These are phyloP conservation scores for Amauroascus niger DNA, from an alignment of 2,329 filamentous ascomycete species.

Conservation along the genomic window DNA sequence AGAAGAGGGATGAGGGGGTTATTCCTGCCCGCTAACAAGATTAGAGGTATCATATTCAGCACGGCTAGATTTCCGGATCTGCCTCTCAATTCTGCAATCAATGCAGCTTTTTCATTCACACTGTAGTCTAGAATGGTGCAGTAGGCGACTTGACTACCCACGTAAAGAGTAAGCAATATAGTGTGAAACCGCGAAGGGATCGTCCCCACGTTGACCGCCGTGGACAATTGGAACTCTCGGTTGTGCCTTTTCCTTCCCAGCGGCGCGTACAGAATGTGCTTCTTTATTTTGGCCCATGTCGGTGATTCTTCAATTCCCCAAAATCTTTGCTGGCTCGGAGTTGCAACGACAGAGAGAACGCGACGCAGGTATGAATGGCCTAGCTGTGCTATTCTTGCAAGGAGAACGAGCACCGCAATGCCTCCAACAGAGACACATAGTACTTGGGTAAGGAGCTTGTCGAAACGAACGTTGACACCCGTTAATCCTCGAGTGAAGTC, in stretches of 20 bases:
- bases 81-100: conserved; percentile 74
- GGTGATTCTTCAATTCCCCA: conserved; percentile 37
- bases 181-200: conserved; percentile 71
- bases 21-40: conserved; percentile 83
- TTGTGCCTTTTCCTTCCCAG: conserved; percentile 68
- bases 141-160: conserved; percentile 67
- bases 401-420: conserved; percentile 31
- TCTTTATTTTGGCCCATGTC: conserved; percentile 39
- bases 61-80: conserved; percentile 74
- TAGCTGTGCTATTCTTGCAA: conserved; percentile 36
- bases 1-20: conserved; percentile 78
- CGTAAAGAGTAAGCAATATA: conserved; percentile 56
- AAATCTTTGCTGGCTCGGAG: conserved; percentile 34
- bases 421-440: conserved; percentile 31
- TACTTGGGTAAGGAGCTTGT: conserved; percentile 33
- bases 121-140: conserved; percentile 44
- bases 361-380: conserved; percentile 38
- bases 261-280: conserved; percentile 50
- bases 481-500: conserved; percentile 33
- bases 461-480: conserved; percentile 33
- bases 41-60: conserved; percentile 83
- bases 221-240: conserved; percentile 58
- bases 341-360: conserved; percentile 33
- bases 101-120: conserved; percentile 40
- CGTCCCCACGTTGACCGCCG: conserved; percentile 62